These are phyloP conservation scores for Cryptosporidium canis DNA, from an alignment of 169 alveolate genomes.

Conservation along the genomic window DNA sequence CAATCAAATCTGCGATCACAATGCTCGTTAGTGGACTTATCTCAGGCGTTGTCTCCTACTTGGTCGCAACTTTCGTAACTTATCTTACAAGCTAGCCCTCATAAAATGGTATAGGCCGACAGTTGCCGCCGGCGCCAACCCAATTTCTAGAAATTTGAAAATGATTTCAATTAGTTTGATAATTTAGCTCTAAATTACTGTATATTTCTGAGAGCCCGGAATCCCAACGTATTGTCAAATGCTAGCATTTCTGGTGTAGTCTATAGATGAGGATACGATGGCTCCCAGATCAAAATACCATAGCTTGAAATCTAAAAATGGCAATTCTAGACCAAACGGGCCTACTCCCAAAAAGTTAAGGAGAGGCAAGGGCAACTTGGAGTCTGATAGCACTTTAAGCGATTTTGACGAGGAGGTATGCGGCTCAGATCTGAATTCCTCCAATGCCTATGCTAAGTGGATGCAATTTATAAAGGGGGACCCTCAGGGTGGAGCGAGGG, in stretches of 20 bases:
- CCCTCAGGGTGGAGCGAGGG: not conserved
- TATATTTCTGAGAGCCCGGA: not conserved
- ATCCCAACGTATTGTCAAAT: not conserved
- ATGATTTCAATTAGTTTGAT: not conserved
- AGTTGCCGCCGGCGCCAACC: constrained; percentile 36
- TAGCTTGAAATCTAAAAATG: constrained; percentile 8
- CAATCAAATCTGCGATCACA: constrained; percentile 79
- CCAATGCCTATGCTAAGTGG: not conserved
- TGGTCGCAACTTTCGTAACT: constrained; percentile 77
- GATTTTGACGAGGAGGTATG: not conserved
- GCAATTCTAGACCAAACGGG: not conserved
- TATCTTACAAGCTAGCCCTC: not conserved
- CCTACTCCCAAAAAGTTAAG: not conserved
- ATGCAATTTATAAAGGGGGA: constrained; percentile 1
- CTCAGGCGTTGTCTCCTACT: constrained; percentile 84
- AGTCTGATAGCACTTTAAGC: not conserved
- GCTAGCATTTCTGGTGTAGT: not conserved
- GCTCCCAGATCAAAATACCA: not conserved
- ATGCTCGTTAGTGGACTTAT: constrained; percentile 83
- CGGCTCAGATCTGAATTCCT: not conserved
- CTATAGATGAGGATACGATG: not conserved
- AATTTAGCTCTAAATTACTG: not conserved
- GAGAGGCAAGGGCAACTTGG: not conserved
- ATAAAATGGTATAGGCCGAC: not conserved
- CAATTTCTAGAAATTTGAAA: not conserved